These are phyloP conservation scores for Aaosphaeria arxii DNA, from an alignment of 2,329 filamentous ascomycete species.

Conservation along the genomic window DNA sequence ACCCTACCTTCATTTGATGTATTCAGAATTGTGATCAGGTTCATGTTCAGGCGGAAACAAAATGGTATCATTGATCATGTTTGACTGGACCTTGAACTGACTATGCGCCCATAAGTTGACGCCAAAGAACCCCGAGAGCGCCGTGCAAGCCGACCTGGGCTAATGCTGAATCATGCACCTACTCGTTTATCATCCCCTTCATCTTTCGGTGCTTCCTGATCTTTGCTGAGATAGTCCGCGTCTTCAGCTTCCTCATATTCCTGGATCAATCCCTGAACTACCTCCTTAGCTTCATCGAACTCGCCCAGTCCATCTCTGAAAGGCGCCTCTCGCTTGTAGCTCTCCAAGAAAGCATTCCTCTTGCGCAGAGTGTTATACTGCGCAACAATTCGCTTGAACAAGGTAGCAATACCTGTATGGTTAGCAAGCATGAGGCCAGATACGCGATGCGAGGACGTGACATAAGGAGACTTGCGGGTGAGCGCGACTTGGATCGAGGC, in stretches of 20 bases:
- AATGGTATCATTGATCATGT: background rate
- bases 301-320: constrained; percentile 90
- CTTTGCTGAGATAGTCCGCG: constrained; percentile 82
- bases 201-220: constrained; percentile 48
- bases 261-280: constrained; percentile 84
- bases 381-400: constrained; percentile 90
- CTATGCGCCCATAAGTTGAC: too few species aligned
- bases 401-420: constrained; percentile 93
- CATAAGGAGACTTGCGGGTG: constrained; percentile 94
- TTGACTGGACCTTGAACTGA: background rate
- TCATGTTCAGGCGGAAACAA: background rate
- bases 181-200: constrained; percentile 32
- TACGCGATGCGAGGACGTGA: constrained; percentile 89
- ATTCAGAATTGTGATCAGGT: too few species aligned
- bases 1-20: too few species aligned
- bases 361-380: constrained; percentile 95
- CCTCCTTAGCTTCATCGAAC: constrained; percentile 91
- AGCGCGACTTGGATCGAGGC: constrained; percentile 96
- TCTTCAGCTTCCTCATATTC: constrained; percentile 97
- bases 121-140: too few species aligned
- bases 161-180: constrained; percentile 2
- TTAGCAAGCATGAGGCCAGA: constrained; percentile 97
- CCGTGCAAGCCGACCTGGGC: background rate
- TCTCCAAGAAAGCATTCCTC: constrained; percentile 93
- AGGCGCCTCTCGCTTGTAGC: constrained; percentile 91